Base-by-base conservation (phyloP, 176 grass and related monocot genomes). In the Carex pumila region DNA sequence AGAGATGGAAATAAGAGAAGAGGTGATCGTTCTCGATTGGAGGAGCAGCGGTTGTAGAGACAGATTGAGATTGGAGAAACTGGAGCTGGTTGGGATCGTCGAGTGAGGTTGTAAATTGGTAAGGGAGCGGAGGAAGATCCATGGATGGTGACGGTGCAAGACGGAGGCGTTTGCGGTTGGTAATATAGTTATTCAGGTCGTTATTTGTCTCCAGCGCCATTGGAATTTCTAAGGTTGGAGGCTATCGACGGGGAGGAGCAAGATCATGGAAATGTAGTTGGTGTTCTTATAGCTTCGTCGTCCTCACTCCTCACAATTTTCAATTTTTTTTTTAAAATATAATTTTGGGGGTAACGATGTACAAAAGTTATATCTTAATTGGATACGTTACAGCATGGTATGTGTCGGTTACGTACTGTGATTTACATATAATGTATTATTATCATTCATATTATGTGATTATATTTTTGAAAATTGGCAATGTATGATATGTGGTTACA, bases 21-120 rank as follows among this genome's bases (percentile, higher is more conserved):
- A 90, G 52, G 25, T 39, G 81, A 25, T 88, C 80, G 8, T 84
- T 84, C 25, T 91, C 89, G 17, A 81, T 92, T 37, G 89, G 89
- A 3, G 87, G 10, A 0, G 19, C 4, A n/a, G 70, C 2, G 19
- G 43, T 25, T 13, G 70, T 73, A 43, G 70, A 73, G 8, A 10
- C n/a, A 11, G 70, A n/a, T 12, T 73, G 70, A 25, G 70, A 74
- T 74, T 52, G 71, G 9, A 52, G n/a, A 52, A 74, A 52, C 19
- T 43, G 71, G 18, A 74, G 11, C 43, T 52, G 71, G 45, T 74
- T 3, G 4, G 50, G 9, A 25, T 50, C 1, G 1, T 74, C 3
- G 10, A 74, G 1, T 50, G 43, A 25, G n/a, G 43, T 13, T 73
- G 70, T 73, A n/a, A 22, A 73, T 50, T 52, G 70, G 43, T 50